Base-by-base conservation (phyloP, 805 yeast genomes). In the Lipomyces starkeyi region DNA sequence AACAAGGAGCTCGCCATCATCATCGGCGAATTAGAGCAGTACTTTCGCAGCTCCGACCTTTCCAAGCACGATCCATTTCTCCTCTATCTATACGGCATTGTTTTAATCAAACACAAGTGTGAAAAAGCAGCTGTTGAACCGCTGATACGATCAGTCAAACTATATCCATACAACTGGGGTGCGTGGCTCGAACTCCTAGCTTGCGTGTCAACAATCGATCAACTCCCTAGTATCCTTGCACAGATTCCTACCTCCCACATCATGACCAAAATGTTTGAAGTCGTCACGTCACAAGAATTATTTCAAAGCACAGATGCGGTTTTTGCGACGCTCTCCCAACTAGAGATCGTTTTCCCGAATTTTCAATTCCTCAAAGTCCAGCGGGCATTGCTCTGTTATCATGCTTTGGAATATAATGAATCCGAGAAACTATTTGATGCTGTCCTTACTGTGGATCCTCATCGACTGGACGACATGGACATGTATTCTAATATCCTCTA, bases 401-500 rank as follows among this genome's bases (percentile, higher is more conserved):
- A 93, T 76, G 87, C 89, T n/a, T 82, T 93, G 73, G 97, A 93
- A 71, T 94, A 94, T 76, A 84, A 82, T 34, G 89, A 87, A 62
- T 93, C 98, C 0, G 97, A 92, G 73, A 76, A 81, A 62, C 79
- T 90, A 2, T 95, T 94, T 77, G 97, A 94, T 76, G 85, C 86
- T 58, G 85, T 95, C 0, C 79, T 93, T 29, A 76, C 83, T 8
- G 80, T 80, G 27, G 98, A 95, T 77, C 98, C 98, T 0, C 85
- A 90, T 72, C 81, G 98, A 58, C 81, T 95, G 27, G 98, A 95
- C 74, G 97, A 93, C 74, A 82, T 95, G 81, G 99, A 95, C 76
- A 87, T 91, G 0, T 95, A 91, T 78, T 93, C 98, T n/a, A 94
- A 95, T 78, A 91, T 95, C 77, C 83, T 95, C 49, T 95, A 93